These are phyloP conservation scores for Talaromyces verruculosus DNA, from an alignment of 2,329 filamentous ascomycete genomes.

Conservation along the genomic window DNA sequence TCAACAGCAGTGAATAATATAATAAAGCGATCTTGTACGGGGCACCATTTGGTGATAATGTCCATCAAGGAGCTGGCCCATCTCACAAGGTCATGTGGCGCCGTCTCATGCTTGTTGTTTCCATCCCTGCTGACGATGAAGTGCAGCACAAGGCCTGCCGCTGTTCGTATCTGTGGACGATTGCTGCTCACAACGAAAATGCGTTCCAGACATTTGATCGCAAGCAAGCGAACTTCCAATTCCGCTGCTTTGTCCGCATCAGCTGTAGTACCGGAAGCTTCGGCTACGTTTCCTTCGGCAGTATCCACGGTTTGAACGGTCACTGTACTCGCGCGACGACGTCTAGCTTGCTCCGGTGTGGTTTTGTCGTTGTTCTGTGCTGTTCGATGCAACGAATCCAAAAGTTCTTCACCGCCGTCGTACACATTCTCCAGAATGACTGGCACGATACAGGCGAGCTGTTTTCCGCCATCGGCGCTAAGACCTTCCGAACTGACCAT, in stretches of 20 bases:
- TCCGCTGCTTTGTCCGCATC: constrained; percentile 89
- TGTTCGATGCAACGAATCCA: constrained; percentile 67
- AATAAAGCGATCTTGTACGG: constrained; percentile 90
- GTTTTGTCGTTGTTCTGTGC: constrained; percentile 67
- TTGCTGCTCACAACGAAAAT: constrained; percentile 78
- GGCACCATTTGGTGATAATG: constrained; percentile 79
- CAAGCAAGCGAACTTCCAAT: constrained; percentile 80
- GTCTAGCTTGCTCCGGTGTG: constrained; percentile 47
- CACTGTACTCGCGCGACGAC: constrained; percentile 73
- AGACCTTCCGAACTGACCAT: constrained; percentile 78
- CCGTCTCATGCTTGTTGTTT: constrained; percentile 47
- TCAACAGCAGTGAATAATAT: constrained; percentile 83
- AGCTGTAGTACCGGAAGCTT: constrained; percentile 72
- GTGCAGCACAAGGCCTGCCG: constrained; percentile 69
- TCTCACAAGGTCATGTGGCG: constrained; percentile 53
- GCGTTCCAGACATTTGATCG: constrained; percentile 80
- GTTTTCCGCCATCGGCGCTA: constrained; percentile 70
- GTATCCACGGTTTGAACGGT: constrained; percentile 73
- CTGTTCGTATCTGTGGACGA: constrained; percentile 74
- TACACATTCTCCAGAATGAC: constrained; percentile 85
- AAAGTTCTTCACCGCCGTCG: constrained; percentile 60
- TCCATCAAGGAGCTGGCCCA: constrained; percentile 85
- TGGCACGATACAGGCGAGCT: constrained; percentile 76
- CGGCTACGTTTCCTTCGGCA: constrained; percentile 63
- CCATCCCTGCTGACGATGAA: constrained; percentile 65